Percentiles rank a stretch among this genome's conserved stretches.
These are phyloP conservation scores for Fusarium poae DNA, from an alignment of 2,329 filamentous ascomycete species.

Conservation along the genomic window DNA sequence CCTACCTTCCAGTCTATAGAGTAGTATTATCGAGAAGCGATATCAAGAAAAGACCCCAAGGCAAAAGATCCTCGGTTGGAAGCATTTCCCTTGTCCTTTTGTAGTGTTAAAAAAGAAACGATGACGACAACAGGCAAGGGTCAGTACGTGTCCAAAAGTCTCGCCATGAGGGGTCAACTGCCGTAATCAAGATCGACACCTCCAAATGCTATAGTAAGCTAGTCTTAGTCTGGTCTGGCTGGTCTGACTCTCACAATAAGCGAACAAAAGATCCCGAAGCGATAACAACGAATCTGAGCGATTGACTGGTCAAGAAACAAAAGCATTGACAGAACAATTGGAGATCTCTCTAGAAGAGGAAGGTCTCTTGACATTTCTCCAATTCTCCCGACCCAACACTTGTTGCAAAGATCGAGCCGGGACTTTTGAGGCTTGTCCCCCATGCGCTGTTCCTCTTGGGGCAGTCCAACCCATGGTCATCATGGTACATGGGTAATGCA, in stretches of 20 bases:
- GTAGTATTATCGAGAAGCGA: not conserved
- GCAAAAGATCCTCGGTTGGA: constrained; percentile 3
- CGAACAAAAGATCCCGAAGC: constrained; percentile 1
- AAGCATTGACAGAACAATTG: not conserved
- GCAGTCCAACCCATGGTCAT: constrained; percentile 2
- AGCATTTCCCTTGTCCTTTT: constrained; percentile 2
- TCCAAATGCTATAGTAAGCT: not conserved
- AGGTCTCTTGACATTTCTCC: constrained; percentile 1
- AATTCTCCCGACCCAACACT: not conserved
- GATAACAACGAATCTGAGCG: not conserved
- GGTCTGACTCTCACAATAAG: not conserved
- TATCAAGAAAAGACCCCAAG: not conserved
- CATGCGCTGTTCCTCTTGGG: constrained; percentile 7
- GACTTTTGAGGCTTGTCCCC: constrained; percentile 6
- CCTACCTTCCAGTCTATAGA: not conserved
- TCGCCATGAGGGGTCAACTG: constrained; percentile 1
- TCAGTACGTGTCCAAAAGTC: not conserved
- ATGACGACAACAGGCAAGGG: constrained; percentile 7
- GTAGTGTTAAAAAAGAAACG: not conserved
- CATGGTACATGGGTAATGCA: constrained; percentile 8
- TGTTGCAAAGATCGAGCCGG: not conserved
- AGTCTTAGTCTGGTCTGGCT: not conserved
- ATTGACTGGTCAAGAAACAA: not conserved
- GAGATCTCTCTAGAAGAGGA: constrained; percentile 2
- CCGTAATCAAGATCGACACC: constrained; percentile 5